Evolutionary conservation across 176 grass and related monocot species (phyloP), one percentile per base, ranked within the genome.

Genomic region (Puccinellia tenuiflora): DNA sequence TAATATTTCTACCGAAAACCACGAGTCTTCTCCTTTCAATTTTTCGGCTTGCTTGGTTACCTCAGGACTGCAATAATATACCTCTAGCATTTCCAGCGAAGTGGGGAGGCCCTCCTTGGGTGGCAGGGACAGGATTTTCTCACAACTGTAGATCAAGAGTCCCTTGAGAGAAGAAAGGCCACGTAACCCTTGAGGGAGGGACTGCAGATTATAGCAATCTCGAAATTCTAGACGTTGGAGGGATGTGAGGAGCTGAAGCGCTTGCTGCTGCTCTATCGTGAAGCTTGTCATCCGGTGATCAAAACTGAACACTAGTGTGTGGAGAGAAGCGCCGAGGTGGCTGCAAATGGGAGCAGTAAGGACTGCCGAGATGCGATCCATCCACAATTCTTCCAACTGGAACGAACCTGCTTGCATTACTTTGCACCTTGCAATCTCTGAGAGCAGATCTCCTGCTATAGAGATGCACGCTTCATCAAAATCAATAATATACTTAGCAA

Each of bases 141-240:
- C 0, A 54, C 51, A 54, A 0, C 0, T 0, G 2, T 0, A 9
- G 51, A 54, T 9, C 0, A 0, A 0, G 9, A 54, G 13, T 46
- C 0, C 9, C 51, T 8, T 9, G 51, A 54, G 51, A n/a, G 51
- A 54, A 54, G 20, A n/a, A 54, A 54, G 51, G 9, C 55, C 1
- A 26, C 1, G 9, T 59, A 59, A 25, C 11, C 10, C 10, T 6
- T 52, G 50, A 59, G 55, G 55, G 11, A 59, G 55, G 10, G 24
- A 59, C 55, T 13, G 3, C 55, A 59, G 22, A 59, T 14, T 26
- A 1, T 1, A 0, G 11, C 22, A 59, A 26, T 0, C 0, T 2
- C 0, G 1, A 6, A 52, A 52, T 7, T 2, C 17, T n/a, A n/a
- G n/a, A n/a, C n/a, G n/a, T n/a, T n/a, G n/a, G n/a, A n/a, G n/a